Percentiles rank a stretch among this genome's conserved stretches.
Evolutionary conservation across 2,329 filamentous ascomycete genomes (phyloP).

Genomic region (Aspergillus phoenicis): DNA sequence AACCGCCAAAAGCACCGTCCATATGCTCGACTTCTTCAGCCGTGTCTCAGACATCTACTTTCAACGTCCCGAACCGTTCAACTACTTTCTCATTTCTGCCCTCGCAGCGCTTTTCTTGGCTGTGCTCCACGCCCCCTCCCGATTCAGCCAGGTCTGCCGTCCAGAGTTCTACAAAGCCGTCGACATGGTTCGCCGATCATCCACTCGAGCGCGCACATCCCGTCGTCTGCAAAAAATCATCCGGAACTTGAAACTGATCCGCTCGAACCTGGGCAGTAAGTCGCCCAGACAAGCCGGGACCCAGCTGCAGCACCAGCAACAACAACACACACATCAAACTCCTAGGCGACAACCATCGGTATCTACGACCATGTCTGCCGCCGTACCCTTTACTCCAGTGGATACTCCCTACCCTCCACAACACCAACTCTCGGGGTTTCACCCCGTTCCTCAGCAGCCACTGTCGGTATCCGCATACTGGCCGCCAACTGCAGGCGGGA

Average conservation of each 20-base stretch:
- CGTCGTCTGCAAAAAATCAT: constrained; percentile 63
- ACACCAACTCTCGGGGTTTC: constrained; percentile 15
- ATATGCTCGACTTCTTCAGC: constrained; percentile 43
- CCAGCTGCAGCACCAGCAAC: not conserved
- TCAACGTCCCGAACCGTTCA: constrained; percentile 45
- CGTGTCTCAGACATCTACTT: constrained; percentile 42
- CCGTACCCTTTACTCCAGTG: not conserved
- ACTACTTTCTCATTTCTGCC: constrained; percentile 47
- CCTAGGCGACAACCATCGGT: not conserved
- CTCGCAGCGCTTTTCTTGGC: constrained; percentile 48
- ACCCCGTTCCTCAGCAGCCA: constrained; percentile 25
- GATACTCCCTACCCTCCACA: not conserved
- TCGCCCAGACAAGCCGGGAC: not conserved
- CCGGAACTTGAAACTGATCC: constrained; percentile 59
- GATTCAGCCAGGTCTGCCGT: constrained; percentile 43
- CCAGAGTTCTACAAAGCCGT: constrained; percentile 58
- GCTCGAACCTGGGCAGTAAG: constrained; percentile 49
- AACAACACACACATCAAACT: not conserved
- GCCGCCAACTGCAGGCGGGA: not conserved
- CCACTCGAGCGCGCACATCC: constrained; percentile 57
- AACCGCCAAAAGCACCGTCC: constrained; percentile 42
- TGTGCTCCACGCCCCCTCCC: constrained; percentile 49
- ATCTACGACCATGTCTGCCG: not conserved
- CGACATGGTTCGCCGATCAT: constrained; percentile 61
- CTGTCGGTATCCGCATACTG: not conserved